Percentiles rank a stretch among this genome's conserved stretches.
These are phyloP conservation scores for Furcasterigmium furcatum DNA, from an alignment of 2,329 filamentous ascomycete genomes.

Conservation along the genomic window DNA sequence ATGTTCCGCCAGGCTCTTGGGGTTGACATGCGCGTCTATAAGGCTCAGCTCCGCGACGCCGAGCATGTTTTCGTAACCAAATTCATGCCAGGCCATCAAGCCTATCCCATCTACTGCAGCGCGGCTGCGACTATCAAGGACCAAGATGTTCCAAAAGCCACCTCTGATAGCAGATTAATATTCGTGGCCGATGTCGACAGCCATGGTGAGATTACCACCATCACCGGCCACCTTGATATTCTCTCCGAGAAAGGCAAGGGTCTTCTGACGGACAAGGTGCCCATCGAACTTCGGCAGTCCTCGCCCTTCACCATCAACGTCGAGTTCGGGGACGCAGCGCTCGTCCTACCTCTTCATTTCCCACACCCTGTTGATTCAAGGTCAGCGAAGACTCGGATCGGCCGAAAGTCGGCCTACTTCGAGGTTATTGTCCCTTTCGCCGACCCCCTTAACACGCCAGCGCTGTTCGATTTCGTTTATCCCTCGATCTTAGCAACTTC, in stretches of 20 bases:
- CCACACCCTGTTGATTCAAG: constrained; percentile 33
- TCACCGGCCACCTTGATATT: constrained; percentile 38
- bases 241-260: constrained; percentile 25
- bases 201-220: constrained; percentile 22
- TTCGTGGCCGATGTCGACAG: constrained; percentile 26
- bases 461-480: constrained; percentile 30
- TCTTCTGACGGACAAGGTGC: constrained; percentile 32
- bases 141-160: background rate
- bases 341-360: constrained; percentile 32
- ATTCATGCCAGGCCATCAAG: constrained; percentile 28
- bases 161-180: constrained; percentile 4
- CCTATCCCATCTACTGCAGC: constrained; percentile 19
- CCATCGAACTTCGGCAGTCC: constrained; percentile 31
- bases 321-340: constrained; percentile 26
- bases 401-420: constrained; percentile 39
- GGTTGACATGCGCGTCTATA: constrained; percentile 23
- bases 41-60: constrained; percentile 23
- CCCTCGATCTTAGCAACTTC: constrained; percentile 24
- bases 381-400: constrained; percentile 33
- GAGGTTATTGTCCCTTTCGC: constrained; percentile 36
- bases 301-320: constrained; percentile 38
- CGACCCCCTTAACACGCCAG: constrained; percentile 15
- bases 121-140: constrained; percentile 9
- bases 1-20: constrained; percentile 21
- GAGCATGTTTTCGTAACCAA: constrained; percentile 31